Evolutionary conservation across 202 grass and related monocot species (phyloP).

Genomic region (Brachypodium distachyon): DNA sequence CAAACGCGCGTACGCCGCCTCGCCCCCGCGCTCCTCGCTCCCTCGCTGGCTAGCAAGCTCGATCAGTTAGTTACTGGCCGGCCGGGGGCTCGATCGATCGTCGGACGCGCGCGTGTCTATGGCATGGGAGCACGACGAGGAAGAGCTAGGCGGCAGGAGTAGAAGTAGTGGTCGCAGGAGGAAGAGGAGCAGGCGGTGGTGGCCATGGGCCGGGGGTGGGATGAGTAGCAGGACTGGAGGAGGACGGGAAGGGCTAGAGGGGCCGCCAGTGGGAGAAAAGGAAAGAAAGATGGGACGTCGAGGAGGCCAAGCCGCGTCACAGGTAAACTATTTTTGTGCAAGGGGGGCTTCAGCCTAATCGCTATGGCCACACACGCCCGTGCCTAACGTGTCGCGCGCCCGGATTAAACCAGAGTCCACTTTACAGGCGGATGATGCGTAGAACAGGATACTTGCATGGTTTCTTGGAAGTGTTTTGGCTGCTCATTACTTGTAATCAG

Average conservation of each 20-base stretch:
- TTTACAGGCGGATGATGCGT: too few relatives aligned
- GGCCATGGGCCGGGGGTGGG: slow-evolving; percentile 4
- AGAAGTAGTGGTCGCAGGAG: neutral
- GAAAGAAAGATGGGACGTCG: slow-evolving; percentile 38
- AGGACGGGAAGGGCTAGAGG: too few relatives aligned
- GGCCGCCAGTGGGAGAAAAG: slow-evolving; percentile 24
- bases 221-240: slow-evolving; percentile 19
- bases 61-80: neutral
- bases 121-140: neutral
- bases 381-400: neutral
- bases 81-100: slow-evolving; percentile 5
- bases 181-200: neutral
- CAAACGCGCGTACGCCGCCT: neutral
- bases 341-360: slow-evolving; percentile 11
- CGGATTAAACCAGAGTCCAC: too few relatives aligned
- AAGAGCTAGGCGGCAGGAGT: neutral
- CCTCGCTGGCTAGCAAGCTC: neutral
- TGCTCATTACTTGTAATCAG: too few relatives aligned
- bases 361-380: slow-evolving; percentile 21
- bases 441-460: too few relatives aligned
- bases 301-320: slow-evolving; percentile 15
- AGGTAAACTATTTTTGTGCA: slow-evolving; percentile 45
- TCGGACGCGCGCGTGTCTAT: slow-evolving; percentile 10
- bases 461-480: too few relatives aligned
- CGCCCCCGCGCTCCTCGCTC: neutral